Base-by-base conservation (phyloP, 345 rosid species). In the Physaria fendleri region DNA sequence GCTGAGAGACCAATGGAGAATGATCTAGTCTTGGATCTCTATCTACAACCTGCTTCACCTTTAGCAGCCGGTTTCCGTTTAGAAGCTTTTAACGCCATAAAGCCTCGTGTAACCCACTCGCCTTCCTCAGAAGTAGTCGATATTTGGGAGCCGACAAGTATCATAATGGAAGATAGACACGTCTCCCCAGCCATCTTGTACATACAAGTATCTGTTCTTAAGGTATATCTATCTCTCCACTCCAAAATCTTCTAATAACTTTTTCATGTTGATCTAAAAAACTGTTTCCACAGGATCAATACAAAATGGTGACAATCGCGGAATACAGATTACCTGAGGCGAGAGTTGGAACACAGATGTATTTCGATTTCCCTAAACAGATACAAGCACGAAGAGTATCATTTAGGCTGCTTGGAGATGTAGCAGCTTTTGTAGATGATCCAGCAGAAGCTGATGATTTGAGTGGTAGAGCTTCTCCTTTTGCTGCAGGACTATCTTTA, bases 311-410 rank as follows among this genome's bases (percentile, higher is more conserved):
- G 59, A 79, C 79, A 3, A 34, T 92, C 8, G 95, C 85, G 4
- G 95, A 88, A 68, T 88, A 86, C 57, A 78, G 89, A 45, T 74
- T 92, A 47, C 98, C 95, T 0, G 95, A 88, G 63, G 77, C 85
- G 12, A 86, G 45, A 71, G 78, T 82, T 4, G 96, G 96, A 62
- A 83, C 91, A 6, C 70, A 72, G 5, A 74, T 92, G 95, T 92
- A 84, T 82, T 92, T 85, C 3, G 93, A 88, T 56, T 88, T 88
- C 71, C 93, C 95, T 12, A 63, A 81, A 54, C 73, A 73, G 46
- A 39, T 84, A 17, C 98, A 88, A 67, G 59, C 80, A 47, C 79
- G 77, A 1, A 77, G 84, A 71, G 63, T 89, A 32, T 65, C 73
- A 2, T 81, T 89, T 69, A 82, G 64, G 56, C 90, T 89, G 56